Evolutionary conservation across 2,329 filamentous ascomycete species (phyloP).

Genomic region (Gaeumannomyces tritici): DNA sequence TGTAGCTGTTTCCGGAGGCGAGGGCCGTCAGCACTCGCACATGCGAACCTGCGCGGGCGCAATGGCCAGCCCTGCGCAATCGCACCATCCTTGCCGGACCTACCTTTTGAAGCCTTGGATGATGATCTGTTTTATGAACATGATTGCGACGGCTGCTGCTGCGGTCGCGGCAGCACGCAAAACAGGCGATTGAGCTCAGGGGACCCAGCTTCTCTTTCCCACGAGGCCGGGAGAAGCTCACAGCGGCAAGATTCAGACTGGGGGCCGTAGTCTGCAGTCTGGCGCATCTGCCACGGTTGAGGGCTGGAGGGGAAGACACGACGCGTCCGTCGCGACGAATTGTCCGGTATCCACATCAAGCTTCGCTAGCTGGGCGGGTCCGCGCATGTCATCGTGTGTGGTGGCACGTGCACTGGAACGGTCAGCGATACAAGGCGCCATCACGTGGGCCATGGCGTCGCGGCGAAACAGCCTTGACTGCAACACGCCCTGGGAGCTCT

Average conservation of each 20-base stretch:
- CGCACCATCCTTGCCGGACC: slow-evolving; percentile 11
- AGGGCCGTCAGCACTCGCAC: slow-evolving; percentile 10
- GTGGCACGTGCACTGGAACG: not conserved
- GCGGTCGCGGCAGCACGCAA: slow-evolving; percentile 15
- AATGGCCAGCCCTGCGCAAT: slow-evolving; percentile 3
- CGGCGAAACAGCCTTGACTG: not conserved
- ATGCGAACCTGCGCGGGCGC: not conserved
- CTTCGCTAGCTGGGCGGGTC: not conserved
- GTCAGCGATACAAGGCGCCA: not conserved
- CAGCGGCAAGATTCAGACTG: not conserved
- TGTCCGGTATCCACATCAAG: not conserved
- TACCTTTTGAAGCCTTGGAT: slow-evolving; percentile 99
- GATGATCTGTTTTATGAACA: slow-evolving; percentile 99
- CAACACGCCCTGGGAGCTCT: not conserved
- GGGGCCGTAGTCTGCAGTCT: not conserved
- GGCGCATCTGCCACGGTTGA: not conserved
- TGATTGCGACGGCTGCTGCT: slow-evolving; percentile 32
- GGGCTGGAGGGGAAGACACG: not conserved
- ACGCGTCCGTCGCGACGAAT: slow-evolving; percentile 1
- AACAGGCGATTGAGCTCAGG: not conserved
- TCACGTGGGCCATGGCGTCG: not conserved
- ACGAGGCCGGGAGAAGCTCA: not conserved
- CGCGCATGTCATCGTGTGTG: not conserved
- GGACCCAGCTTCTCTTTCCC: not conserved
- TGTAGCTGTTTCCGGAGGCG: slow-evolving; percentile 59